These are phyloP conservation scores for Monilinia polystroma DNA, from an alignment of 2,329 filamentous ascomycete genomes.

Conservation along the genomic window DNA sequence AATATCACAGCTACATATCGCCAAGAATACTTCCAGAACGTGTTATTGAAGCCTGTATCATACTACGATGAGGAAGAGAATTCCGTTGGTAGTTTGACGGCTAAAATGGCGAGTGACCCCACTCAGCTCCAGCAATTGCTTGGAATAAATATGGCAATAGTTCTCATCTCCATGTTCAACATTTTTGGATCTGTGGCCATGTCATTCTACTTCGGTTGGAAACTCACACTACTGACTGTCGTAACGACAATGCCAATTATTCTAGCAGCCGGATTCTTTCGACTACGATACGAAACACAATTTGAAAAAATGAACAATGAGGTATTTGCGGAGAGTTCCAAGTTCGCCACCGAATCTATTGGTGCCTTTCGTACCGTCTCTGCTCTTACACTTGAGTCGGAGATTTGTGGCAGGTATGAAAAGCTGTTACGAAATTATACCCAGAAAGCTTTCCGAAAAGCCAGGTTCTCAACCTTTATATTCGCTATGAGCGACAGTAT, in stretches of 20 bases:
- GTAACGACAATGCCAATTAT: slow-evolving; percentile 57
- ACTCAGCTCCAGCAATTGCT: slow-evolving; percentile 52
- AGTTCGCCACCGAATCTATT: slow-evolving; percentile 63
- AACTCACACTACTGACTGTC: slow-evolving; percentile 65
- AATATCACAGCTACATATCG: slow-evolving; percentile 43
- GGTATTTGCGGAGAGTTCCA: slow-evolving; percentile 60
- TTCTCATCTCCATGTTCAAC: slow-evolving; percentile 64
- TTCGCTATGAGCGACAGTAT: slow-evolving; percentile 57
- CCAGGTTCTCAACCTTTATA: slow-evolving; percentile 49
- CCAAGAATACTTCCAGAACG: slow-evolving; percentile 47
- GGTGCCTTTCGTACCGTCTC: slow-evolving; percentile 63
- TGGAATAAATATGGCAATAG: slow-evolving; percentile 52
- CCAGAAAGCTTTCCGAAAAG: slow-evolving; percentile 48
- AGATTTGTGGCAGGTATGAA: slow-evolving; percentile 52
- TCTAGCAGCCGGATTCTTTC: slow-evolving; percentile 46
- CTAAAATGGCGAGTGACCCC: slow-evolving; percentile 49
- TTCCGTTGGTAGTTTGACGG: slow-evolving; percentile 48
- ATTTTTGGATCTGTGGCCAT: slow-evolving; percentile 64
- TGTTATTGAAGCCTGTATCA: slow-evolving; percentile 45
- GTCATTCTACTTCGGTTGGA: slow-evolving; percentile 73
- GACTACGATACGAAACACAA: slow-evolving; percentile 53
- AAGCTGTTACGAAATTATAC: slow-evolving; percentile 50
- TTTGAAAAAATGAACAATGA: slow-evolving; percentile 57
- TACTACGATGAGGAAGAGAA: slow-evolving; percentile 49
- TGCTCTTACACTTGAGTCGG: slow-evolving; percentile 60